Percentiles rank a stretch among this genome's conserved stretches.
Conservation (phyloP, 257 asterid genomes). For the Galeopsis tetrahit region DNA sequence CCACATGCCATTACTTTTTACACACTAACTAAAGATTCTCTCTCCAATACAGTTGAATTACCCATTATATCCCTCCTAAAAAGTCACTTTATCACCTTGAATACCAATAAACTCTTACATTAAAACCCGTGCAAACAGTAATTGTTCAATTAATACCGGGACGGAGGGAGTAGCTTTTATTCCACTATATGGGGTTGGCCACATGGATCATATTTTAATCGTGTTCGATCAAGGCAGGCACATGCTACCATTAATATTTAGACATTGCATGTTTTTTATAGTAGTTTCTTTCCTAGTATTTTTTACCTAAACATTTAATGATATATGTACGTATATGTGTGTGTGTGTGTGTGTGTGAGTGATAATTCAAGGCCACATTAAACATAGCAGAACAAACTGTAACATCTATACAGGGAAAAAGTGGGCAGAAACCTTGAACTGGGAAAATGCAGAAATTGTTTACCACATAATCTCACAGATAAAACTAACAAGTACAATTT, state of each 20-base stretch:
- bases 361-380: background rate
- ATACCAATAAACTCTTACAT: no score
- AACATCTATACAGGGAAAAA: constrained; percentile 1
- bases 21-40: no score
- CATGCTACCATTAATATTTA: background rate
- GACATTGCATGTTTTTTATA: background rate
- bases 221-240: background rate
- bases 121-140: no score
- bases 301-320: background rate
- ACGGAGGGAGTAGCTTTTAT: no score
- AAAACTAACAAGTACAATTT: background rate
- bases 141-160: no score
- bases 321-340: background rate
- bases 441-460: constrained; percentile 18
- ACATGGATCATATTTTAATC: background rate
- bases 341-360: background rate
- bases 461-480: constrained; percentile 4
- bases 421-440: constrained; percentile 4
- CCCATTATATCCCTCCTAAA: no score
- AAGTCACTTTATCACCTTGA: no score
- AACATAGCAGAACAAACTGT: constrained; percentile 12
- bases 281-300: background rate
- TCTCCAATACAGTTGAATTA: no score
- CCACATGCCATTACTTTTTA: no score
- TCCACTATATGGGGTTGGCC: background rate